phyloP scores from a whole-genome alignment of 352 stramenopile species.

The Pythium scleroteichum region DNA sequence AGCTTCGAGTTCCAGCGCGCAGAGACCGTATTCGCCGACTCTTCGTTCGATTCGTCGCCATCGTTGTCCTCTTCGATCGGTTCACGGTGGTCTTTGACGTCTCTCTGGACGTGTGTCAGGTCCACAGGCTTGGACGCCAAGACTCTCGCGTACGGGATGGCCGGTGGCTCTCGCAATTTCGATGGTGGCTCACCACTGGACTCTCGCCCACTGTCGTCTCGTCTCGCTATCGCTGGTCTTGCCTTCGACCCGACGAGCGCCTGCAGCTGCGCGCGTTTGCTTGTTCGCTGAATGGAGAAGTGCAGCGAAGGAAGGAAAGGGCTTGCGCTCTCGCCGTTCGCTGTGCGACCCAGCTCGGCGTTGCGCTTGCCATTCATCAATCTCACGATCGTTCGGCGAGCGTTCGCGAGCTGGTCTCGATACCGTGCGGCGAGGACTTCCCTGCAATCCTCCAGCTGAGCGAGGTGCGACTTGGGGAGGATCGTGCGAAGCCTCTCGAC shows the following conservation, averaged over 20 bases:
- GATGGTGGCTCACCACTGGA: background rate
- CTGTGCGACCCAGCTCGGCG: constrained; percentile 24
- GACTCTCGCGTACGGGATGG: constrained; percentile 37
- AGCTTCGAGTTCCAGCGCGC: background rate
- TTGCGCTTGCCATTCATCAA: constrained; percentile 55
- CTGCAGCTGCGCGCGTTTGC: constrained; percentile 13
- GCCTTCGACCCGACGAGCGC: background rate
- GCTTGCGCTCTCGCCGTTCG: background rate
- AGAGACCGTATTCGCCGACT: background rate
- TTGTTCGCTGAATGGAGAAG: constrained; percentile 19
- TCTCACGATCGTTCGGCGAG: constrained; percentile 39
- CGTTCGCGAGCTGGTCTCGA: constrained; percentile 35
- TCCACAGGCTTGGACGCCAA: constrained; percentile 31
- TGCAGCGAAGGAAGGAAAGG: constrained; percentile 35
- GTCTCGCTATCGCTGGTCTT: background rate
- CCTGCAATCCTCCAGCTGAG: constrained; percentile 19
- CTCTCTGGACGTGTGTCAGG: constrained; percentile 19
- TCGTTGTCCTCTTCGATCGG: background rate
- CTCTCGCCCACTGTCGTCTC: background rate
- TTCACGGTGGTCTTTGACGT: no score
- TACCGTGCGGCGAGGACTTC: constrained; percentile 27
- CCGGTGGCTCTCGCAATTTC: background rate
- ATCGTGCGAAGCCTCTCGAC: constrained; percentile 52
- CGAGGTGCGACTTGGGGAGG: constrained; percentile 36
- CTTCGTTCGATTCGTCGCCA: background rate